Evolutionary conservation across 164 flowering plant species (phyloP).

Genomic region (Cinnamomum micranthum): DNA sequence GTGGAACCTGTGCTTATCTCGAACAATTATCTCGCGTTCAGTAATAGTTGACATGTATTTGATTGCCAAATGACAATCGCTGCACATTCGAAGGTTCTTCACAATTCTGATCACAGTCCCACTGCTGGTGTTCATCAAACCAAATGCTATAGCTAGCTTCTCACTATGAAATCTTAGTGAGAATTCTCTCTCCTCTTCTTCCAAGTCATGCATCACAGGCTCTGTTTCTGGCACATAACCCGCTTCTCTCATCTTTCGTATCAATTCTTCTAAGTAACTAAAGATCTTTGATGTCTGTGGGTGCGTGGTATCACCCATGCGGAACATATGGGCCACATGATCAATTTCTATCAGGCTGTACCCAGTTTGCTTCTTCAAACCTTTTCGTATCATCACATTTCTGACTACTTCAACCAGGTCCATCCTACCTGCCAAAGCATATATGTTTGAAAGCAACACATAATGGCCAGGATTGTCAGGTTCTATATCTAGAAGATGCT

Average conservation of each 20-base stretch:
- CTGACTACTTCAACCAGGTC: conserved; percentile 63
- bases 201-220: conserved; percentile 63
- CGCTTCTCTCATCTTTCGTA: conserved; percentile 39
- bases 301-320: conserved; percentile 64
- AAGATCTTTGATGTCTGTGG: conserved; percentile 42
- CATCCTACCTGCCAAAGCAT: conserved; percentile 63
- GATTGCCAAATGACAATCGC: conserved; percentile 67
- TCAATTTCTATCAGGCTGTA: conserved; percentile 59
- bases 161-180: conserved; percentile 70
- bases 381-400: conserved; percentile 44
- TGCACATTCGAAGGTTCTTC: conserved; percentile 77
- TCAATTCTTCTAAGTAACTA: conserved; percentile 55
- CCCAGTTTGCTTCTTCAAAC: conserved; percentile 67
- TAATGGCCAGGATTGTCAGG: conserved; percentile 72
- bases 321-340: conserved; percentile 44
- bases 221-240: conserved; percentile 57
- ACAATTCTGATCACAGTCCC: conserved; percentile 44
- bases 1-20: conserved; percentile 76
- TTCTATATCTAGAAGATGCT: conserved; percentile 47
- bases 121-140: conserved; percentile 41
- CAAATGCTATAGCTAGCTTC: conserved; percentile 76
- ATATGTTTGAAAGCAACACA: conserved; percentile 68
- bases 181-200: conserved; percentile 67
- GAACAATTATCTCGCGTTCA: conserved; percentile 52
- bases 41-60: conserved; percentile 51